Percentiles rank a stretch among this genome's conserved stretches.
These are phyloP conservation scores for Boletus bicolor DNA, from an alignment of 768 basidiomycete genomes.

Conservation along the genomic window DNA sequence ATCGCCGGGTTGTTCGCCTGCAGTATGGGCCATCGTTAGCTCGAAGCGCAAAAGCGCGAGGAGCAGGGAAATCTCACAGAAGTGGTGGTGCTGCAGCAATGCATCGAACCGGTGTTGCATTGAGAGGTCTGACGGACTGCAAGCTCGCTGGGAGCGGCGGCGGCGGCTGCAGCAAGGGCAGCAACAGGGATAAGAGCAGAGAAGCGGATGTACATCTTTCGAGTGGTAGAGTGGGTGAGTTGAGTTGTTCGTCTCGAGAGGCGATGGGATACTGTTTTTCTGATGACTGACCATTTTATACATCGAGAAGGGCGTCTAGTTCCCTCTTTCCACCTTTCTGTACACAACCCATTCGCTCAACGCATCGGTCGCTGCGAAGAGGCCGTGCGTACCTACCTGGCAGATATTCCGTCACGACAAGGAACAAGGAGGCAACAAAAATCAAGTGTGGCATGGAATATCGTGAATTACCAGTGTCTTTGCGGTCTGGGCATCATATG, in stretches of 20 bases:
- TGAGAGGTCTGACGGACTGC: not conserved
- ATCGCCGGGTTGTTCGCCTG: not conserved
- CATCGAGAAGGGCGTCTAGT: no score
- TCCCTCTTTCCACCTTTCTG: not conserved
- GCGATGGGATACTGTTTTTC: not conserved
- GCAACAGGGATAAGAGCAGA: conserved; percentile 8
- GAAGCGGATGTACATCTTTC: conserved; percentile 9
- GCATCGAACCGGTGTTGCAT: conserved; percentile 6
- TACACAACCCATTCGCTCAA: not conserved
- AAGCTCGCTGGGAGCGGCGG: conserved; percentile 3
- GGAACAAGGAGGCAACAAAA: not conserved
- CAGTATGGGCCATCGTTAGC: not conserved
- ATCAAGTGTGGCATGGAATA: no score
- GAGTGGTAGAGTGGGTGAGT: not conserved
- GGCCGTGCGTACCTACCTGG: not conserved
- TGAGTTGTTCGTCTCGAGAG: not conserved
- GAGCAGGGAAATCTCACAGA: not conserved
- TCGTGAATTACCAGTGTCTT: not conserved
- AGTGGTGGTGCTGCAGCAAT: conserved; percentile 6
- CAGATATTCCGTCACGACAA: not conserved
- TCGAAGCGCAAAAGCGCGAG: no score
- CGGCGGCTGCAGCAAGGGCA: conserved; percentile 2
- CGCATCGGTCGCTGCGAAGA: not conserved
- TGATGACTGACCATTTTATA: conserved; percentile 8
- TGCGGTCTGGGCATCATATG: not conserved